Percentiles rank a stretch among this genome's conserved stretches.
phyloP scores from a whole-genome alignment of 2,329 filamentous ascomycete genomes.

The Aspergillus intermedius region DNA sequence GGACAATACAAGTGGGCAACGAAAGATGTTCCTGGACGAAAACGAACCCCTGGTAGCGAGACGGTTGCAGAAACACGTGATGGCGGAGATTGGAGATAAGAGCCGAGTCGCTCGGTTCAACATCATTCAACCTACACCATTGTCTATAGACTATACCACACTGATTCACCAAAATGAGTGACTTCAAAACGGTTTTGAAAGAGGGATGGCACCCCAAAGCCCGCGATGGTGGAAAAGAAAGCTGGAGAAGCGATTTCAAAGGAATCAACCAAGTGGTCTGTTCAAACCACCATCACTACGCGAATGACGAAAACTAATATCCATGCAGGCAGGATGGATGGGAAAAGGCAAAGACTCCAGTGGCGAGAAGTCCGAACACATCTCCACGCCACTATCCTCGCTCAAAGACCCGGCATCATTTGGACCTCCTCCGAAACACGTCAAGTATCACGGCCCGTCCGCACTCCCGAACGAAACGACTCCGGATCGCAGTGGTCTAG shows the following conservation, averaged over 20 bases:
- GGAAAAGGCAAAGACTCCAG: slow-evolving; percentile 47
- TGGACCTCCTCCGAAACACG: slow-evolving; percentile 69
- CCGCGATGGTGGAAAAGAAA: slow-evolving; percentile 48
- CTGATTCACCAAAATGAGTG: slow-evolving; percentile 35
- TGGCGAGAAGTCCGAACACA: slow-evolving; percentile 43
- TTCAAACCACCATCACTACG: slow-evolving; percentile 6
- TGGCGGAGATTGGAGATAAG: too few species aligned
- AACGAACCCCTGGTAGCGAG: not conserved
- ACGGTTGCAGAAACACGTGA: not conserved
- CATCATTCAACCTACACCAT: not conserved
- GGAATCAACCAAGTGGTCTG: slow-evolving; percentile 52
- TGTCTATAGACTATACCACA: not conserved
- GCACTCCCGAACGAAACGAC: slow-evolving; percentile 41
- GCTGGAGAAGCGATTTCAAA: slow-evolving; percentile 51
- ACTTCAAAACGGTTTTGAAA: slow-evolving; percentile 44
- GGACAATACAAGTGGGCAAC: too few species aligned
- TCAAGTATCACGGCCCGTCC: slow-evolving; percentile 43
- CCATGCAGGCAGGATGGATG: slow-evolving; percentile 50
- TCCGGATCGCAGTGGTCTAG: slow-evolving; percentile 38
- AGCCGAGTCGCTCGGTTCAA: too few species aligned
- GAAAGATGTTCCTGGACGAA: not conserved
- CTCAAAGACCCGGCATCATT: slow-evolving; percentile 73
- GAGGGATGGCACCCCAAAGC: slow-evolving; percentile 51
- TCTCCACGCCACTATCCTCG: slow-evolving; percentile 58
- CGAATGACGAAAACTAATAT: not conserved